Evolutionary conservation across 2,329 filamentous ascomycete species (phyloP), one percentile per base, ranked within the genome.

Genomic region (Xylariomycetidae sp.): DNA sequence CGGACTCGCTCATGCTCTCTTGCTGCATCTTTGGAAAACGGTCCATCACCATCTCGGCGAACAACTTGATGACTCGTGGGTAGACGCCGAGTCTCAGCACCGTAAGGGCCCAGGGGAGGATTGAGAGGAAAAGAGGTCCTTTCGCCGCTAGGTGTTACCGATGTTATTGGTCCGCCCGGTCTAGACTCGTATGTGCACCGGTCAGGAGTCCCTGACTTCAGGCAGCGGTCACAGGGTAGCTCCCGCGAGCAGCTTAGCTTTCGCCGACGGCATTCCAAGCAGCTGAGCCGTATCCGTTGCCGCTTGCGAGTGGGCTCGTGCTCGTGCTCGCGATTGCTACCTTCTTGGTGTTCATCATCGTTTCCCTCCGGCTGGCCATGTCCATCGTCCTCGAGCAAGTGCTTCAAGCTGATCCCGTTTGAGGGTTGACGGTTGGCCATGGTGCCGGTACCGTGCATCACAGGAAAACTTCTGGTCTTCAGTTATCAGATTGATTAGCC

Each of bases 191-290:
- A 78, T 41, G 68, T 73, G 57, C 74, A 78, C 12, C 69, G 65
- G 32, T 76, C 74, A 14, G 73, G 67, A 18, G 73, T 78, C 47
- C 72, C 73, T 39, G 72, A 76, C 57, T 76, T 77, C 54, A 77
- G 65, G 54, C 74, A 79, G 29, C 74, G 69, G 54, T 76, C 72
- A 49, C 74, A 79, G 16, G 74, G 74, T 46, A 76, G 67, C 50
- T 74, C 74, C 39, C 74, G 64, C 54, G 77, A 75, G 52, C 74
- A 79, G 17, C 73, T 77, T 23, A 78, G 61, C 59, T 79, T 79
- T 35, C 74, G 64, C 34, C 74, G 66, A 25, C 74, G 70, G 46
- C 74, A 79, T 47, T 77, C 74, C 25, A 78, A 64, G 42, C 74
- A 79, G 29, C 72, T 76, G 26, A 79, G 63, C 12, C 74, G 63